Percentiles rank a stretch among this genome's conserved stretches.
Conservation (phyloP, 2,329 filamentous ascomycete genomes). For the Xylaria sp. region DNA sequence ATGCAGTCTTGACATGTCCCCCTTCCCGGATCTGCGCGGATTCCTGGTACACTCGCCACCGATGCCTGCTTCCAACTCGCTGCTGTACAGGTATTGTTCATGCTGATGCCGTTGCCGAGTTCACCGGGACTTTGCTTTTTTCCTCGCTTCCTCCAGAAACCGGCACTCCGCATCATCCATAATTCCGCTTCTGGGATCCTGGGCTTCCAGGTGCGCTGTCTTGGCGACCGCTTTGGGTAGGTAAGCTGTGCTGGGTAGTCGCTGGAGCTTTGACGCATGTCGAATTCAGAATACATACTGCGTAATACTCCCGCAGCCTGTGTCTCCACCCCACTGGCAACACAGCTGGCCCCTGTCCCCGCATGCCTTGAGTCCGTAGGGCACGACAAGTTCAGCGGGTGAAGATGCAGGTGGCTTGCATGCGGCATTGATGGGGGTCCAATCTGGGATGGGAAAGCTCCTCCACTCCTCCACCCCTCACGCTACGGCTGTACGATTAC, state of each 20-base stretch:
- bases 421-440: constrained; percentile 30
- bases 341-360: constrained; percentile 1
- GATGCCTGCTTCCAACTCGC: constrained; percentile 16
- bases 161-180: constrained; percentile 4
- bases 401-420: constrained; percentile 37
- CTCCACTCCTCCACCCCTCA: constrained; percentile 5
- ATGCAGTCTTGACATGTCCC: constrained; percentile 26
- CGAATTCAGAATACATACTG: constrained; percentile 22
- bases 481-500: constrained; percentile 9
- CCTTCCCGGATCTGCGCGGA: constrained; percentile 16
- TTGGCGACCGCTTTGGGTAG: constrained; percentile 16
- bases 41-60: neutral
- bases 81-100: constrained; percentile 6
- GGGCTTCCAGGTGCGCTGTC: constrained; percentile 1
- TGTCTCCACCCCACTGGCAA: constrained; percentile 18
- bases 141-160: constrained; percentile 1
- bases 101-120: constrained; percentile 28
- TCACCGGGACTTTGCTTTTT: constrained; percentile 29
- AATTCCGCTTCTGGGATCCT: constrained; percentile 4
- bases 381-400: constrained; percentile 27
- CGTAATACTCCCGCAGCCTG: constrained; percentile 7
- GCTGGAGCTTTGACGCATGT: constrained; percentile 10
- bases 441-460: constrained; percentile 20
- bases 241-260: neutral
- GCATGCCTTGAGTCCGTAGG: constrained; percentile 20